A percentile compares a stretch with the other conserved stretches of the same genome.
These are phyloP conservation scores for Ambrosia hybrid DNA, from an alignment of 140 eudicot species.

Conservation along the genomic window DNA sequence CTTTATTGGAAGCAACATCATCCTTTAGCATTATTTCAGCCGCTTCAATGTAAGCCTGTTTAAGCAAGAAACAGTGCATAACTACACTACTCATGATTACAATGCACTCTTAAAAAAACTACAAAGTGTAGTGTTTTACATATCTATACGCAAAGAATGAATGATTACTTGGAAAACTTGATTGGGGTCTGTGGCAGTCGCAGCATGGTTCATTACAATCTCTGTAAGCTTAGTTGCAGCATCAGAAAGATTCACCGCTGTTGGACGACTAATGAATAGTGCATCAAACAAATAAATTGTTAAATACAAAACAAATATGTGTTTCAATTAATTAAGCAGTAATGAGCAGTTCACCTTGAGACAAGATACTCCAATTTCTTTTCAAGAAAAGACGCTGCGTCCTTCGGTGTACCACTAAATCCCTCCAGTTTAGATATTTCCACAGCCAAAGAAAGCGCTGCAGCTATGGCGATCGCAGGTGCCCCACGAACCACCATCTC, in stretches of 20 bases:
- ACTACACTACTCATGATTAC: slow-evolving; percentile 10
- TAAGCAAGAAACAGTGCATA: neutral
- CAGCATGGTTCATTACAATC: slow-evolving; percentile 49
- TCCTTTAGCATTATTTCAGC: slow-evolving; percentile 90
- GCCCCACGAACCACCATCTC: slow-evolving; percentile 99
- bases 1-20: slow-evolving; percentile 92
- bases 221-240: slow-evolving; percentile 83
- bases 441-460: slow-evolving; percentile 88
- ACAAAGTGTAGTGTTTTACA: too few species aligned
- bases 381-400: slow-evolving; percentile 65
- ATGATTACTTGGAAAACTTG: slow-evolving; percentile 59
- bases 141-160: too few species aligned
- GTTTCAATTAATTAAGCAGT: neutral
- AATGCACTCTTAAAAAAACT: too few species aligned
- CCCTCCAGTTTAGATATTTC: slow-evolving; percentile 52
- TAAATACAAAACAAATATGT: neutral
- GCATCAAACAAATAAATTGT: neutral
- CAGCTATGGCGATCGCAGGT: slow-evolving; percentile 98
- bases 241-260: slow-evolving; percentile 96
- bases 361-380: slow-evolving; percentile 75
- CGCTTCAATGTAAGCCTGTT: slow-evolving; percentile 79
- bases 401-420: slow-evolving; percentile 60
- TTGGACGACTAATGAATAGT: slow-evolving; percentile 71
- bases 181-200: slow-evolving; percentile 53
- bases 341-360: slow-evolving; percentile 53